Percentiles rank a stretch among this genome's conserved stretches.
Evolutionary conservation across 2,329 filamentous ascomycete genomes (phyloP).

Genomic region (Sclerotinia sclerotiorum): DNA sequence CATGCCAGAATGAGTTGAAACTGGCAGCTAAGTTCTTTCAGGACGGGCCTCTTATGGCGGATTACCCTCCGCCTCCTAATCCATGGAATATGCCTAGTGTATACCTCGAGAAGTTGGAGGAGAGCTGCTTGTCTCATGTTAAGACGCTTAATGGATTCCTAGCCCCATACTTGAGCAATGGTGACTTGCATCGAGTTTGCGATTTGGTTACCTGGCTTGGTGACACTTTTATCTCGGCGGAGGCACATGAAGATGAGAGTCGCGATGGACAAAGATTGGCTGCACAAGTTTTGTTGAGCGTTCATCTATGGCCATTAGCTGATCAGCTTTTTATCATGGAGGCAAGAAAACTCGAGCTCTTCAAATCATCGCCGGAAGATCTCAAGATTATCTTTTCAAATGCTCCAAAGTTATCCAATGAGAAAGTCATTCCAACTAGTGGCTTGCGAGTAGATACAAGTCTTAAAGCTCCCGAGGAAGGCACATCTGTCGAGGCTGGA

Average conservation of each 20-base stretch:
- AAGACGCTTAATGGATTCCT: slow-evolving; percentile 36
- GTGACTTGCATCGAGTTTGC: slow-evolving; percentile 35
- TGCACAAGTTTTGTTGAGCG: slow-evolving; percentile 35
- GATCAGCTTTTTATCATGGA: slow-evolving; percentile 39
- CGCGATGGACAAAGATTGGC: slow-evolving; percentile 32
- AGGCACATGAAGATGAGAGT: slow-evolving; percentile 35
- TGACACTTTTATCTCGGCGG: slow-evolving; percentile 35
- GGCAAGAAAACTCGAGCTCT: slow-evolving; percentile 38
- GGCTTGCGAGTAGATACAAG: slow-evolving; percentile 23
- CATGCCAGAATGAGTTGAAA: slow-evolving; percentile 39
- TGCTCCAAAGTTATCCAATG: not conserved
- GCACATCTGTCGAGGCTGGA: slow-evolving; percentile 55
- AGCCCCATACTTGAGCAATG: slow-evolving; percentile 35
- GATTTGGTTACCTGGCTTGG: slow-evolving; percentile 39
- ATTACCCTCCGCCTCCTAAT: slow-evolving; percentile 27
- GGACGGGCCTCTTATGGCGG: slow-evolving; percentile 34
- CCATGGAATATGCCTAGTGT: slow-evolving; percentile 34
- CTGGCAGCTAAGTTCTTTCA: slow-evolving; percentile 37
- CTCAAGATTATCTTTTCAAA: slow-evolving; percentile 27
- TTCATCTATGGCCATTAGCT: slow-evolving; percentile 38
- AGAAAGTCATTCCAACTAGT: slow-evolving; percentile 9
- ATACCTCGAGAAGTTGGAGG: slow-evolving; percentile 37
- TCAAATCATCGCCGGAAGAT: slow-evolving; percentile 37
- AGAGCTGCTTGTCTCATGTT: slow-evolving; percentile 36
- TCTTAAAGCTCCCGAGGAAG: slow-evolving; percentile 48